A percentile compares a stretch with the other conserved stretches of the same genome.
Evolutionary conservation across 192 early-diverging fungal species (phyloP).

Genomic region (Neocallimastix lanati): DNA sequence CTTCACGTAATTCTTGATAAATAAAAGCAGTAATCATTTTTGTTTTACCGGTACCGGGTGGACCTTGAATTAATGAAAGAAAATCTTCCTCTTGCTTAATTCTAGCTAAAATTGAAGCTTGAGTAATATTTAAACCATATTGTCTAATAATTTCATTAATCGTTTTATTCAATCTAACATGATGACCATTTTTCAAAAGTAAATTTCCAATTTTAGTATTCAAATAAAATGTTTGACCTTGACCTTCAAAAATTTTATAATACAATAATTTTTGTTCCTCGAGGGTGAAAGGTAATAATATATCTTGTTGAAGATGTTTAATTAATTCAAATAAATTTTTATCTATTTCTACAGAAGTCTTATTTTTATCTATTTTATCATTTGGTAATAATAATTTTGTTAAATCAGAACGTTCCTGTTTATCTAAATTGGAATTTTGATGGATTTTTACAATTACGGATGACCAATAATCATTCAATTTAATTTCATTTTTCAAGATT

Average conservation of each 20-base stretch:
- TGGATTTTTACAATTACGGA: neutral
- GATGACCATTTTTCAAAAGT: neutral
- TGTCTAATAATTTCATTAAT: neutral
- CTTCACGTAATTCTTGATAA: constrained; percentile 15
- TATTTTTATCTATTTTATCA: no score
- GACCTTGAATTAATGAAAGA: constrained; percentile 77
- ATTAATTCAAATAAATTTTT: no score
- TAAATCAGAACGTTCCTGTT: no score
- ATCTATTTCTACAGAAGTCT: no score
- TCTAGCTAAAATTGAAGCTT: constrained; percentile 63
- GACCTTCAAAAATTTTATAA: no score
- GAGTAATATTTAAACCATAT: constrained; percentile 73
- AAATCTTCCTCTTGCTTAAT: constrained; percentile 32
- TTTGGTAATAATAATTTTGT: no score
- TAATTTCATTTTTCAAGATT: neutral
- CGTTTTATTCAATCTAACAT: neutral
- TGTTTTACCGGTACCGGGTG: constrained; percentile 58
- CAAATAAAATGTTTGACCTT: no score
- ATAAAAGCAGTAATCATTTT: constrained; percentile 79
- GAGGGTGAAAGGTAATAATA: no score
- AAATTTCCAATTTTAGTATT: neutral
- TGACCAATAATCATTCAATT: neutral
- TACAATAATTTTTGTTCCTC: no score
- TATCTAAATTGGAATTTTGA: no score
- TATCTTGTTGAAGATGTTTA: no score